Evolutionary conservation across 805 yeast species (phyloP).

Genomic region (Pichia cabralensis): DNA sequence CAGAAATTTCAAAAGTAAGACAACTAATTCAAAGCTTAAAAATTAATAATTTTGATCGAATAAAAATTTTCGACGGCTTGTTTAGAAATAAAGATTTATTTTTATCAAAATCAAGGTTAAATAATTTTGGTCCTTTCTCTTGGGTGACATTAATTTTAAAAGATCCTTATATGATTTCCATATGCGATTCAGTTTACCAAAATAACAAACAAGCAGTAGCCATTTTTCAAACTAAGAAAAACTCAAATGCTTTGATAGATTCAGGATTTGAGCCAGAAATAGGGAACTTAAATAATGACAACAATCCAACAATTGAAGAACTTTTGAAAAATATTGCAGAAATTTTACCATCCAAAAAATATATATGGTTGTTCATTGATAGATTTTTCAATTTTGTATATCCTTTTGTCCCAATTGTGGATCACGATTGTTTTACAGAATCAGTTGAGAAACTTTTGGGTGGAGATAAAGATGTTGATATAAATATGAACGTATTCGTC

Average conservation of each 20-base stretch:
- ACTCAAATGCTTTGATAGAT: not conserved
- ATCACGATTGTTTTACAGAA: conserved; percentile 23
- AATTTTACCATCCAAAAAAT: conserved; percentile 32
- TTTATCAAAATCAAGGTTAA: conserved; percentile 30
- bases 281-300: too few species aligned
- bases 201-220: conserved; percentile 8
- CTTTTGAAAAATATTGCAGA: conserved; percentile 15
- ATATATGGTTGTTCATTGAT: conserved; percentile 35
- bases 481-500: conserved; percentile 23
- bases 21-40: too few species aligned
- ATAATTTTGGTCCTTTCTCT: conserved; percentile 41
- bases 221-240: not conserved
- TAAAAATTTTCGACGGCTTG: too few species aligned
- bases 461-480: not conserved
- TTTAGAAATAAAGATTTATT: too few species aligned
- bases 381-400: conserved; percentile 36
- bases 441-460: conserved; percentile 31
- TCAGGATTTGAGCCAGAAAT: not conserved
- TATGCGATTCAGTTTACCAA: conserved; percentile 23
- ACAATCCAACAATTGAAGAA: too few species aligned
- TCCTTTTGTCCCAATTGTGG: conserved; percentile 39
- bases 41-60: too few species aligned
- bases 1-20: too few species aligned
- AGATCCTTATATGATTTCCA: conserved; percentile 30
- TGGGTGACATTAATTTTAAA: conserved; percentile 37